These are phyloP conservation scores for Achaetomium macrosporum DNA, from an alignment of 2,329 filamentous ascomycete species.

Conservation along the genomic window DNA sequence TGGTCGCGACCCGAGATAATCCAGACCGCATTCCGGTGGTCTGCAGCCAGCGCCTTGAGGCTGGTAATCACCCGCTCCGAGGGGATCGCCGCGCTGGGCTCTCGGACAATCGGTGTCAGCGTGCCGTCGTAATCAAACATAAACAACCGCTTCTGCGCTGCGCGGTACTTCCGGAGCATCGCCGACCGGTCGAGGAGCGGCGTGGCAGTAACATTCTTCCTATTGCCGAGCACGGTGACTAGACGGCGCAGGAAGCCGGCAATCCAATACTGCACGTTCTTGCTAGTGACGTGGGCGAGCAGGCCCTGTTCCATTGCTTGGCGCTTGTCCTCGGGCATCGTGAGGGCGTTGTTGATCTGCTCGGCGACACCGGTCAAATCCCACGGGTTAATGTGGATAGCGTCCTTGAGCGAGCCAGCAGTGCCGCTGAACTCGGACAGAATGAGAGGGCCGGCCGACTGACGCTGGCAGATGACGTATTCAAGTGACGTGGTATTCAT, in stretches of 20 bases:
- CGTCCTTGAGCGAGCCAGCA: constrained; percentile 74
- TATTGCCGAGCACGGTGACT: constrained; percentile 71
- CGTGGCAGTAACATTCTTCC: constrained; percentile 68
- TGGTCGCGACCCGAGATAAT: constrained; percentile 95
- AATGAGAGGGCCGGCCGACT: constrained; percentile 80
- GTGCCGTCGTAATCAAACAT: constrained; percentile 99
- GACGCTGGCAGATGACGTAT: constrained; percentile 87
- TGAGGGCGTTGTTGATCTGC: constrained; percentile 74
- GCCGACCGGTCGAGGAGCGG: constrained; percentile 72
- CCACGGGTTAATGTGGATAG: constrained; percentile 97
- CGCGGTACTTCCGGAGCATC: constrained; percentile 67
- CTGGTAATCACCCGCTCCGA: constrained; percentile 76
- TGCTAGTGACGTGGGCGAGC: constrained; percentile 76
- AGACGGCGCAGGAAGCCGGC: constrained; percentile 72
- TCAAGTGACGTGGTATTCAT: constrained; percentile 98
- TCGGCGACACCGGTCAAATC: constrained; percentile 78
- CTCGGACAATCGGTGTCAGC: constrained; percentile 87
- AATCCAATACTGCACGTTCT: constrained; percentile 84
- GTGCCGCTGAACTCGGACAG: constrained; percentile 96
- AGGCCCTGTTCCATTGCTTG: constrained; percentile 65
- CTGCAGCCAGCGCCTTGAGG: constrained; percentile 70
- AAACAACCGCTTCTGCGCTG: constrained; percentile 75
- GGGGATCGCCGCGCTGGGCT: constrained; percentile 83
- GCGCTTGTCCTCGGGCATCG: constrained; percentile 63
- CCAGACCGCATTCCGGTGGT: constrained; percentile 87